Evolutionary conservation across 345 rosid species (phyloP), one percentile per base, ranked within the genome.

Genomic region (Gossypioides kirkii): DNA sequence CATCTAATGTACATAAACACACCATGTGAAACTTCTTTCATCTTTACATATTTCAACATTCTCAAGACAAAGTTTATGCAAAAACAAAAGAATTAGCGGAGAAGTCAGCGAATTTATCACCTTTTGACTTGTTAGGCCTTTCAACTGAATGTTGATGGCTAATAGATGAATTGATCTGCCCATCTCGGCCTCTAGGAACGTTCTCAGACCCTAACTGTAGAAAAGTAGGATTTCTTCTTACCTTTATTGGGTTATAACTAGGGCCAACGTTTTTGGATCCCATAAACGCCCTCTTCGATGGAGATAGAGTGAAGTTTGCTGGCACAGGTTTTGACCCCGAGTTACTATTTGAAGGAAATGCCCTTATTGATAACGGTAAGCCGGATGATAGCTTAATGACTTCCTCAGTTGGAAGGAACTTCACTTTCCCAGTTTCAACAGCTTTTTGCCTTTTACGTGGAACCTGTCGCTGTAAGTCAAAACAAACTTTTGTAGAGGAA

Each of bases 321-420:
- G 20, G 12, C 76, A 62, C 53, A 46, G 70, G 56, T 23, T 67
- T 25, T 8, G 72, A 67, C 69, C 46, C 28, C 56, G 32, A 25
- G 60, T 59, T 3, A 56, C 61, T 25, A 28, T 62, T 67, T 18
- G 18, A 71, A 28, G 62, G 56, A 50, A 23, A 70, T 38, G 4
- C 66, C 18, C 2, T 25, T 64, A 67, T 79, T 23, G 17, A n/a
- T 58, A 74, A 47, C 20, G 17, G 20, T 58, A 74, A 47, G 42
- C 81, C 77, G 22, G 67, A 78, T 47, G 84, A 46, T 38, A 87
- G 78, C 67, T 61, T 80, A 10, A 62, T 72, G 38, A 26, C 93
- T 83, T 88, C 91, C 26, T 82, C 82, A 9, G 67, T 14, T 14
- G 81, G 38, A 52, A 90, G 81, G 28, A 71, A 78, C 80, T 80